Percentiles rank a stretch among this genome's conserved stretches.
Conservation (phyloP, 805 yeast species). For the Lachancea sp. region DNA sequence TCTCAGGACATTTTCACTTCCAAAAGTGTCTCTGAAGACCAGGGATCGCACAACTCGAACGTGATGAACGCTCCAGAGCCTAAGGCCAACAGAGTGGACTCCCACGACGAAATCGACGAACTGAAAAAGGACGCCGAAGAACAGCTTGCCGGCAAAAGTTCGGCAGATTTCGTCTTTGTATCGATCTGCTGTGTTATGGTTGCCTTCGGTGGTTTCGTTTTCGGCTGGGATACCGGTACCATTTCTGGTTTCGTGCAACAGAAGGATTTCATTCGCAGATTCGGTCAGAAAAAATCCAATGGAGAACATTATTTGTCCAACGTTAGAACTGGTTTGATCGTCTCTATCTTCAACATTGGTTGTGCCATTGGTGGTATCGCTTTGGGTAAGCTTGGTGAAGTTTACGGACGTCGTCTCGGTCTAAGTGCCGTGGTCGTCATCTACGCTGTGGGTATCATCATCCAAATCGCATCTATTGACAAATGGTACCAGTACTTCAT, state of each 20-base stretch:
- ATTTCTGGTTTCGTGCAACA: constrained; percentile 62
- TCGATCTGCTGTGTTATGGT: constrained; percentile 23
- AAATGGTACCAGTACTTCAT: constrained; percentile 66
- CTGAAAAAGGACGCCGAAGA: constrained; percentile 18
- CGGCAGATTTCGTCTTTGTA: constrained; percentile 17
- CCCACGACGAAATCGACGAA: constrained; percentile 16
- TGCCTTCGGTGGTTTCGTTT: constrained; percentile 44
- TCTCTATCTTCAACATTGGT: constrained; percentile 61
- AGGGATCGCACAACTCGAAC: constrained; percentile 13
- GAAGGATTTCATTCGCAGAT: constrained; percentile 48
- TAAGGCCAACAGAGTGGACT: constrained; percentile 11
- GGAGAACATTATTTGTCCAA: constrained; percentile 45
- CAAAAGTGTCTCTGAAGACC: constrained; percentile 9
- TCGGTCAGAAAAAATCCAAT: constrained; percentile 41
- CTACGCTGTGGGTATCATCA: constrained; percentile 58
- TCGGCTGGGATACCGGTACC: constrained; percentile 78
- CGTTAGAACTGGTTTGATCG: constrained; percentile 50
- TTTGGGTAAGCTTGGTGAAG: constrained; percentile 52
- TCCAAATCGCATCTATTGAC: constrained; percentile 49
- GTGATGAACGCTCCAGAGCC: constrained; percentile 18
- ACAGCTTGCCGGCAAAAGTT: constrained; percentile 15
- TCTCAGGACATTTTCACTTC: constrained; percentile 8
- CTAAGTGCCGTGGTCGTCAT: constrained; percentile 53
- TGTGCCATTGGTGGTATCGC: constrained; percentile 66
- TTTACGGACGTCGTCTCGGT: constrained; percentile 58